Evolutionary conservation across 805 yeast species (phyloP).

Genomic region (Saturnispora sekii): DNA sequence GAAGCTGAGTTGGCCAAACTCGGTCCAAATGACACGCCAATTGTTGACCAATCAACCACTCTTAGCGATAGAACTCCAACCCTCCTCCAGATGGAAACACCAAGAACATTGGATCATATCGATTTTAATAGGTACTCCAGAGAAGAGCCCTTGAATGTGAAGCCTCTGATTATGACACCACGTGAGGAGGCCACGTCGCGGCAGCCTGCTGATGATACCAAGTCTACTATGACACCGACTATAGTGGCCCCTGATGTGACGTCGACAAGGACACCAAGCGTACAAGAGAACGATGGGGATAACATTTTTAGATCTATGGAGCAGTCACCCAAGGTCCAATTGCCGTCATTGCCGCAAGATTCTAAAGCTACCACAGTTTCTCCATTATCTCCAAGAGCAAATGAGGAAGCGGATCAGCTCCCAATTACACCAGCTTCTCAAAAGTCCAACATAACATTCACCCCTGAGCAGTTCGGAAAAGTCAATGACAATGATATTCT

Average conservation of each 20-base stretch:
- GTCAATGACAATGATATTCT: slow-evolving; percentile 50
- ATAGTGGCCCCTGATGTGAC: too few species aligned
- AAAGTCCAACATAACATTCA: slow-evolving; percentile 22
- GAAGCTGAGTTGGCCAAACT: too few species aligned
- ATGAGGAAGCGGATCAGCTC: too few species aligned
- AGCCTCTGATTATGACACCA: too few species aligned
- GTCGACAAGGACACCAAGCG: too few species aligned
- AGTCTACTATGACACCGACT: too few species aligned
- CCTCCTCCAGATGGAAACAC: background rate
- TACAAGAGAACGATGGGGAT: too few species aligned
- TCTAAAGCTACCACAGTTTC: background rate
- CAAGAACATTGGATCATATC: background rate
- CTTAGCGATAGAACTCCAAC: background rate
- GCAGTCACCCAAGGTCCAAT: too few species aligned
- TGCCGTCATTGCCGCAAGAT: background rate
- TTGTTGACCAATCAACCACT: background rate
- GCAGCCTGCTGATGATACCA: too few species aligned
- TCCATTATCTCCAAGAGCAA: too few species aligned
- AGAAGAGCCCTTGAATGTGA: slow-evolving; percentile 4
- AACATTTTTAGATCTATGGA: too few species aligned
- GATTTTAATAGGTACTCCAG: slow-evolving; percentile 6
- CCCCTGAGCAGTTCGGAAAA: slow-evolving; percentile 53
- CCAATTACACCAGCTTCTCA: slow-evolving; percentile 10
- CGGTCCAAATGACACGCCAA: background rate
- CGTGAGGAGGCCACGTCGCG: too few species aligned